These are phyloP conservation scores for Ganoderma sp. DNA, from an alignment of 1,284 basidiomycete species.

Conservation along the genomic window DNA sequence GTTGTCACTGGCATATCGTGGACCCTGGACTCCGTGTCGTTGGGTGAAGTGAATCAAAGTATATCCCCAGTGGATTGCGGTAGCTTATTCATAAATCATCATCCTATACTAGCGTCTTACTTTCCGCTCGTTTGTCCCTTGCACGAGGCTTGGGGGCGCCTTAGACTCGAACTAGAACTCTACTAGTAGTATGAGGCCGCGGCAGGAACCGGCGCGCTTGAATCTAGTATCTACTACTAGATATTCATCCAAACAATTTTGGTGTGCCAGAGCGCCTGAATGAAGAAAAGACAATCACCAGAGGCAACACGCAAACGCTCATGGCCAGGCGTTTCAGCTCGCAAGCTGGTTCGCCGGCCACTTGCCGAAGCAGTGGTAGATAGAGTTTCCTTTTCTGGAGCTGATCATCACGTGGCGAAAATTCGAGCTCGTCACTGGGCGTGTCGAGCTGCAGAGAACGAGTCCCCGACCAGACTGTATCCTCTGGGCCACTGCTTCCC, in stretches of 20 bases:
- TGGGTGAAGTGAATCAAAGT: not conserved
- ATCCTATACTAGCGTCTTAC: too few species aligned
- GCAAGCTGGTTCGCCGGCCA: not conserved
- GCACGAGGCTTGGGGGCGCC: too few species aligned
- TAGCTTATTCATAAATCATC: too few species aligned
- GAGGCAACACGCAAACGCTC: not conserved
- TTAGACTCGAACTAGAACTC: too few species aligned
- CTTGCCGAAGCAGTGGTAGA: not conserved
- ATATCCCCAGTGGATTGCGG: not conserved
- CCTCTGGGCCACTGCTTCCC: slow-evolving; percentile 1
- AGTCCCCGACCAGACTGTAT: not conserved
- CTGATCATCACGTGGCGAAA: slow-evolving; percentile 29
- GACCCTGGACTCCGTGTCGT: not conserved
- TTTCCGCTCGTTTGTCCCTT: too few species aligned
- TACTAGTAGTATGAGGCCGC: too few species aligned
- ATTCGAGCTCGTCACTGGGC: slow-evolving; percentile 19
- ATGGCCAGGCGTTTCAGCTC: not conserved
- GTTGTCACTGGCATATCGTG: not conserved
- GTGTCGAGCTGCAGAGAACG: slow-evolving; percentile 13
- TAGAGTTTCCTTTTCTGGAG: not conserved
- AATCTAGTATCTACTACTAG: too few species aligned
- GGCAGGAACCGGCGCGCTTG: too few species aligned
- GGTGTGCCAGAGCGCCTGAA: too few species aligned
- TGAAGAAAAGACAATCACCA: too few species aligned
- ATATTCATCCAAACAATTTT: too few species aligned